Base-by-base conservation (phyloP, 495 filamentous ascomycete genomes). In the Lepraria neglecta region DNA sequence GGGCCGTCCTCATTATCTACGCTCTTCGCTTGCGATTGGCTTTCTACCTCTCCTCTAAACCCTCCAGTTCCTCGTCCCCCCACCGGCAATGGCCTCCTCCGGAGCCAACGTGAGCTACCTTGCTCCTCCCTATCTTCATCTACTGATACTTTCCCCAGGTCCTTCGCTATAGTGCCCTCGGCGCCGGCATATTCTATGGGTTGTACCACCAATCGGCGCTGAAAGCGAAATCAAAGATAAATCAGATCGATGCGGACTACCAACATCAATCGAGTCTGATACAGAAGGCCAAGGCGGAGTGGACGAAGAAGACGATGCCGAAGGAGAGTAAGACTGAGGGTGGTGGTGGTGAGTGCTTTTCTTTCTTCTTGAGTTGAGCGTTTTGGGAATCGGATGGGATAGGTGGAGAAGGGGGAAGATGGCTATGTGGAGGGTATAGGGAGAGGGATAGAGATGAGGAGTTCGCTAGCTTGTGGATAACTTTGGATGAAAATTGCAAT, bases 141-240 rank as follows among this genome's bases (percentile, higher is more conserved):
- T n/a, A n/a, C n/a, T n/a, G n/a, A n/a, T n/a, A n/a, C n/a, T n/a
- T n/a, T n/a, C n/a, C n/a, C 27, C 74, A 98, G 95, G 91, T 99
- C 73, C 82, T 97, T 75, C 91, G 94, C 70, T 99, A 91, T 77
- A 87, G 89, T 65, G 91, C 91, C 70, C 87, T 97, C 64, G 86
- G 83, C 67, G 75, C 87, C 69, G 94, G 94, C 74, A 76, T 96
- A 69, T 81, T 95, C 73, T 97, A 97, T 78, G 94, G 94, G 73
- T 77, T 96, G 74, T 88, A 84, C 72, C 91, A 96, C 80, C 95
- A 99, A 77, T 80, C 83, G 56, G 79, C 81, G 46, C 81, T 97
- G 70, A 84, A 76, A 63, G 70, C 88, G 33, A 67, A 79, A 65
- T 81, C 88, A 64, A 87, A 87, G 74, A 73, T 81, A 63, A 77